These are phyloP conservation scores for Boletus sp. DNA, from an alignment of 768 basidiomycete species.

Conservation along the genomic window DNA sequence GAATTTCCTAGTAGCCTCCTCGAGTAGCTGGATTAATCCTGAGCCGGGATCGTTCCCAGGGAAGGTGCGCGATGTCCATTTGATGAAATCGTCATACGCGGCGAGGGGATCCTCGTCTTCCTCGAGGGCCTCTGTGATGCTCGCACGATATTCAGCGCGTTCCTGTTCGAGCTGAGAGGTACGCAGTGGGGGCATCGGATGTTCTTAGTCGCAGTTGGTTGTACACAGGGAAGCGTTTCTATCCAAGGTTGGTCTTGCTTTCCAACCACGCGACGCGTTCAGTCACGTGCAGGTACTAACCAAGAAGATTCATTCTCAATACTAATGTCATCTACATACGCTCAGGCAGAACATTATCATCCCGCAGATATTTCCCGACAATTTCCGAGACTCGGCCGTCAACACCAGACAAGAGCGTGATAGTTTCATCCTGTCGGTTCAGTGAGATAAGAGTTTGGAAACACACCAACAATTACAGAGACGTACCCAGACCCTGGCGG, in stretches of 20 bases:
- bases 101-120: constrained; percentile 88
- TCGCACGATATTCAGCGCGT: constrained; percentile 31
- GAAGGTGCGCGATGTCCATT: constrained; percentile 86
- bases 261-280: constrained; percentile 31
- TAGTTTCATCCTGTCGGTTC: constrained; percentile 22
- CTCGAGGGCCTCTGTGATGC: constrained; percentile 51
- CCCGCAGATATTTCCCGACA: constrained; percentile 8
- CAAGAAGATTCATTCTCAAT: background rate
- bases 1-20: constrained; percentile 81
- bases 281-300: constrained; percentile 22
- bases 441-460: background rate
- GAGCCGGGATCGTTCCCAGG: constrained; percentile 64
- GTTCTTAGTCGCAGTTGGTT: constrained; percentile 7
- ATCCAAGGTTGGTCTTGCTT: constrained; percentile 7
- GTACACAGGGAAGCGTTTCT: background rate
- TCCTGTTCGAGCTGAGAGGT: constrained; percentile 32
- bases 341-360: background rate
- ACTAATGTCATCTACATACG: too few species aligned
- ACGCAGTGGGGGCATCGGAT: constrained; percentile 25
- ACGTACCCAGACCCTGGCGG: constrained; percentile 36
- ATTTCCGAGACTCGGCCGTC: constrained; percentile 24
- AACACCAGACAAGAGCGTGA: constrained; percentile 16
- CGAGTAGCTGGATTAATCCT: constrained; percentile 77
- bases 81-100: constrained; percentile 81
- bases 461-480: background rate